A percentile compares a stretch with the other conserved stretches of the same genome.
phyloP scores from a whole-genome alignment of 176 grass and related monocot genomes.

The Phoenix roebelenii region DNA sequence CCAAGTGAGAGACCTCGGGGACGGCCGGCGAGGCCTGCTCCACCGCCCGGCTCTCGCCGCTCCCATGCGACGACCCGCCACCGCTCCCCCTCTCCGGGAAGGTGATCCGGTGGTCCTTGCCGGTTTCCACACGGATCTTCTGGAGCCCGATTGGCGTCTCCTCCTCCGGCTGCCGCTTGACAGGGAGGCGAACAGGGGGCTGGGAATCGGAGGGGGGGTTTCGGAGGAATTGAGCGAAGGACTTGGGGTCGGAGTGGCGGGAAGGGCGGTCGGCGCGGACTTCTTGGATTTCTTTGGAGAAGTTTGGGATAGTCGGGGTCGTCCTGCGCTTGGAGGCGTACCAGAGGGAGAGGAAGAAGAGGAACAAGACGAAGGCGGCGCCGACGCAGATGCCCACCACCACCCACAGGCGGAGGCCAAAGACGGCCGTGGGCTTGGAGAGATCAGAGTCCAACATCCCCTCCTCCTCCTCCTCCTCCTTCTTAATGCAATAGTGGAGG shows the following conservation, averaged over 20 bases:
- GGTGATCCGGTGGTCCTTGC: constrained; percentile 90
- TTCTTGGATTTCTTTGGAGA: constrained; percentile 44
- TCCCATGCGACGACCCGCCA: constrained; percentile 61
- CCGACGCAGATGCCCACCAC: constrained; percentile 69
- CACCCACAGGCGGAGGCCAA: constrained; percentile 74
- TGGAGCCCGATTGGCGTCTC: constrained; percentile 17
- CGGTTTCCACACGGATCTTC: constrained; percentile 70
- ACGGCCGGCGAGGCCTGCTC: constrained; percentile 45
- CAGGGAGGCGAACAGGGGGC: background rate
- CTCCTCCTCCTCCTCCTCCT: background rate
- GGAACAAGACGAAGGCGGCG: constrained; percentile 71
- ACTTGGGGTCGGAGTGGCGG: constrained; percentile 14
- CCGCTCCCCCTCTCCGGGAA: constrained; percentile 66
- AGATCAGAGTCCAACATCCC: constrained; percentile 70
- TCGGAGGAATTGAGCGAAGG: constrained; percentile 29
- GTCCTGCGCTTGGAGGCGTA: constrained; percentile 36
- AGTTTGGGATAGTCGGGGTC: constrained; percentile 14
- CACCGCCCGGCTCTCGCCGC: constrained; percentile 51
- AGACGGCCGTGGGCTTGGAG: constrained; percentile 65
- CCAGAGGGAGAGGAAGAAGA: constrained; percentile 63
- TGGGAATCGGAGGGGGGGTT: constrained; percentile 27
- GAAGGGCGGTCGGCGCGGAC: constrained; percentile 26
- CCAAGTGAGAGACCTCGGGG: constrained; percentile 73
- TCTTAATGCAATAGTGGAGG: constrained; percentile 12
- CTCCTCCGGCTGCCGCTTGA: too few species aligned